Conservation (phyloP, 495 filamentous ascomycete genomes). For the Hypoxylon cercidicola region DNA sequence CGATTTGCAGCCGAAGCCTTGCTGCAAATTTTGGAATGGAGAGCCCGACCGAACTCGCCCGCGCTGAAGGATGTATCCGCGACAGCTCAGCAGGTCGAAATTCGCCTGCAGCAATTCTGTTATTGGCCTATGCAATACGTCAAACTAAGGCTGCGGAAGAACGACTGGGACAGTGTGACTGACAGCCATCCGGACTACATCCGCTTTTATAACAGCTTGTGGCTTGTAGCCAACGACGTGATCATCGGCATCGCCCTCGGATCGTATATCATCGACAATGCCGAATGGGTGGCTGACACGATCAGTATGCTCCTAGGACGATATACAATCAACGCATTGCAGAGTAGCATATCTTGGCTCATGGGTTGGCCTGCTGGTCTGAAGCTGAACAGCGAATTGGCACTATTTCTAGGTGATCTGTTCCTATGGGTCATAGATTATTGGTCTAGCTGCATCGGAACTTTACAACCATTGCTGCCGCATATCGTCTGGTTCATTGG, state of each 20-base stretch:
- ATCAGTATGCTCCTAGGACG: constrained; percentile 79
- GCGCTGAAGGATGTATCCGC: constrained; percentile 96
- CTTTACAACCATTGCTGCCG: constrained; percentile 81
- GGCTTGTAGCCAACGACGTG: constrained; percentile 98
- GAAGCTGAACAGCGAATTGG: constrained; percentile 96
- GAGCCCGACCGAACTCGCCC: constrained; percentile 78
- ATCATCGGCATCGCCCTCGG: constrained; percentile 98
- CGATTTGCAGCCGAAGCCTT: constrained; percentile 83
- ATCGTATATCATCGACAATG: constrained; percentile 96
- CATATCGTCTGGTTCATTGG: constrained; percentile 92
- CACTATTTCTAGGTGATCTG: constrained; percentile 89
- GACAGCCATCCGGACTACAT: constrained; percentile 98
- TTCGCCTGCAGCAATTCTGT: constrained; percentile 97
- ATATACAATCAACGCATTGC: constrained; percentile 91
- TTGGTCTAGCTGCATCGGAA: constrained; percentile 84
- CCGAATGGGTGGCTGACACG: constrained; percentile 81
- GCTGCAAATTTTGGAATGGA: constrained; percentile 86
- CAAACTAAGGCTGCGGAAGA: constrained; percentile 85
- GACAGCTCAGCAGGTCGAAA: constrained; percentile 98
- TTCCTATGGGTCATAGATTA: constrained; percentile 99
- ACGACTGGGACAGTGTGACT: constrained; percentile 95
- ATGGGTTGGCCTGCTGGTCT: constrained; percentile 98
- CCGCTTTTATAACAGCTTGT: constrained; percentile 97
- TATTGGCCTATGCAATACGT: constrained; percentile 98
- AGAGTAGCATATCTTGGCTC: constrained; percentile 91